Conservation (phyloP, 345 rosid species). For the Erodium maritimum region DNA sequence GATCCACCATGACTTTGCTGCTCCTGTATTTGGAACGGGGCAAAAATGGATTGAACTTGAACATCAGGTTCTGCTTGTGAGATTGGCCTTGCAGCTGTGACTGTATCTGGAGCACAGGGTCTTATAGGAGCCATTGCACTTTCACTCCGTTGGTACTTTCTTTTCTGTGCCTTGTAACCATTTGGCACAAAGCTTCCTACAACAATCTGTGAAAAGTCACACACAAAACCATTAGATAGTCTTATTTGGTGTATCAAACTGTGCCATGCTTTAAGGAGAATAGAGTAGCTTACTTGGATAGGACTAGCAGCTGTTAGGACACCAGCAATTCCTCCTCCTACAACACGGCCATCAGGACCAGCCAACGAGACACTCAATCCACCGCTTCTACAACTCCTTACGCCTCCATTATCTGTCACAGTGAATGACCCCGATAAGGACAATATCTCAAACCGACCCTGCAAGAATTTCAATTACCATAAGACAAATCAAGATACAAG, state of each 20-base stretch:
- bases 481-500: background rate
- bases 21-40: conserved; percentile 1
- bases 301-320: conserved; percentile 49
- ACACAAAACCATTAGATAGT: too few relatives aligned
- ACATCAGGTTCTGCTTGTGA: conserved; percentile 25
- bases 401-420: conserved; percentile 23
- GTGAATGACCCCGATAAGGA: conserved; percentile 42
- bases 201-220: conserved; percentile 31
- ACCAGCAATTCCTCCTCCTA: conserved; percentile 53
- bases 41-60: conserved; percentile 5
- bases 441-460: conserved; percentile 60
- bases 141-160: conserved; percentile 16
- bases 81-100: conserved; percentile 15
- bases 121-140: conserved; percentile 9
- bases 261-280: too few relatives aligned
- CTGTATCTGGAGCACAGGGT: conserved; percentile 10
- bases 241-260: too few relatives aligned
- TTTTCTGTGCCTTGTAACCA: conserved; percentile 20
- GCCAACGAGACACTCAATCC: conserved; percentile 45
- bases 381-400: conserved; percentile 24
- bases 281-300: conserved; percentile 40
- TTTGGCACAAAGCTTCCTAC: conserved; percentile 49
- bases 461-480: conserved; percentile 6
- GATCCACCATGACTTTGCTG: conserved; percentile 14
- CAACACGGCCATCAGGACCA: conserved; percentile 41